These are phyloP conservation scores for Cladobotryum protrusum DNA, from an alignment of 2,329 filamentous ascomycete species.

Conservation along the genomic window DNA sequence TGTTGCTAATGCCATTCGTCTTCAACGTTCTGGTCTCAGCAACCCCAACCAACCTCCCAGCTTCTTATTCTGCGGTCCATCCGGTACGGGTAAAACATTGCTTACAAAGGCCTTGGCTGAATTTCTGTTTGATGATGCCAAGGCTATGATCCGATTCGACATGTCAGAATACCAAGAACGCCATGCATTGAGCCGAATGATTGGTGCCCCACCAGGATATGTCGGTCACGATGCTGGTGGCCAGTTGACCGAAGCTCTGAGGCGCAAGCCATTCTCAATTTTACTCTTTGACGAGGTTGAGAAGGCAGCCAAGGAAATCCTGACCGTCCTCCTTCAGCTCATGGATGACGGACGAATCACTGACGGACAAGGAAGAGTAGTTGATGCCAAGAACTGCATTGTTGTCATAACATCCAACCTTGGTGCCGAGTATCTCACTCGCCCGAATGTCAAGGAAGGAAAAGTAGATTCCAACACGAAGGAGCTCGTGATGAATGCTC, in stretches of 20 bases:
- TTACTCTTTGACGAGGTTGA: conserved; percentile 97
- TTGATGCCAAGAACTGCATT: conserved; percentile 96
- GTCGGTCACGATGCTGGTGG: conserved; percentile 95
- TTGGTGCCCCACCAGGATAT: conserved; percentile 93
- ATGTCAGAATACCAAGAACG: conserved; percentile 99
- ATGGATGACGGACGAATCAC: conserved; percentile 99
- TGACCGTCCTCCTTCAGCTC: conserved; percentile 95
- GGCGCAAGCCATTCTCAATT: conserved; percentile 94
- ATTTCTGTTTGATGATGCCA: conserved; percentile 95
- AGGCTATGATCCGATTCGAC: conserved; percentile 97
- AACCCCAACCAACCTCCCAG: conserved; percentile 97
- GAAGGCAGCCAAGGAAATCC: conserved; percentile 95
- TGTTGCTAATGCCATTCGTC: conserved; percentile 90
- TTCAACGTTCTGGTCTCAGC: conserved; percentile 87
- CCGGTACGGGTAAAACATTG: conserved; percentile 95
- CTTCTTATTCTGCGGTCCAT: conserved; percentile 98
- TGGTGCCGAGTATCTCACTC: conserved; percentile 86
- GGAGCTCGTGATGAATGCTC: conserved; percentile 83
- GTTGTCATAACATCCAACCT: conserved; percentile 99
- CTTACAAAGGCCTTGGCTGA: conserved; percentile 95
- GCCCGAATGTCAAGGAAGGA: conserved; percentile 71
- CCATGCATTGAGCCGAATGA: conserved; percentile 93
- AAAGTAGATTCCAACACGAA: conserved; percentile 78
- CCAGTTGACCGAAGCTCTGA: conserved; percentile 89
- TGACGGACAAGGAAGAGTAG: conserved; percentile 88